phyloP scores from a whole-genome alignment of 495 filamentous ascomycete genomes.

The Neurospora sp. region DNA sequence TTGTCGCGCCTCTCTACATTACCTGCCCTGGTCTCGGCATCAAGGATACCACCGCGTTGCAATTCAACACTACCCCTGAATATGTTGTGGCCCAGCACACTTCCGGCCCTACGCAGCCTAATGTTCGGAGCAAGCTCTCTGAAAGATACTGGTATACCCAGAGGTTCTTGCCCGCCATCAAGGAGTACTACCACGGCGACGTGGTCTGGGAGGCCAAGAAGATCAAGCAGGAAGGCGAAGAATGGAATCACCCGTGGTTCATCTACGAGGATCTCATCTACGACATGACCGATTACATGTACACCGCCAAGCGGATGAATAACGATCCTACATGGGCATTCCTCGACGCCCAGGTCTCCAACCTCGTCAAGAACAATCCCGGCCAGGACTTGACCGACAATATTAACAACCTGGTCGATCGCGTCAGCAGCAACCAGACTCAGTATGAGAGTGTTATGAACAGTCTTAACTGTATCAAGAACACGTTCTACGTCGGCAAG shows the following conservation, averaged over 20 bases:
- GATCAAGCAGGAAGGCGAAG: conserved; percentile 54
- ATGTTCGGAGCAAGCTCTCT: conserved; percentile 45
- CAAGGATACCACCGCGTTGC: conserved; percentile 39
- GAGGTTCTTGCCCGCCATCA: conserved; percentile 67
- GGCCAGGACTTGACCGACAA: conserved; percentile 63
- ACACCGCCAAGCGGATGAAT: conserved; percentile 49
- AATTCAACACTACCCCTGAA: conserved; percentile 50
- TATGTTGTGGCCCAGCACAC: conserved; percentile 45
- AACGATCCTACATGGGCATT: conserved; percentile 47
- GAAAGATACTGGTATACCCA: conserved; percentile 65
- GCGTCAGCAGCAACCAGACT: conserved; percentile 27
- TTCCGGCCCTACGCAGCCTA: conserved; percentile 49
- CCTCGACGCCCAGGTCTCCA: conserved; percentile 52
- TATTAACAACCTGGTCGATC: conserved; percentile 40
- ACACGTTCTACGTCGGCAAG: conserved; percentile 72
- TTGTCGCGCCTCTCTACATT: conserved; percentile 65
- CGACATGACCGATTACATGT: conserved; percentile 85
- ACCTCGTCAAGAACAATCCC: conserved; percentile 59
- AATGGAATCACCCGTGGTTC: conserved; percentile 65
- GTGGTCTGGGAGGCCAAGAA: conserved; percentile 51
- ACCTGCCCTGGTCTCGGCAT: conserved; percentile 60
- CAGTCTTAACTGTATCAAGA: conserved; percentile 67
- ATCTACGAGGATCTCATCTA: conserved; percentile 66
- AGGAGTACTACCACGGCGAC: conserved; percentile 76
- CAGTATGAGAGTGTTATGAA: conserved; percentile 35